These are phyloP conservation scores for Phytopythium boreale DNA, from an alignment of 352 stramenopile genomes.

Conservation along the genomic window DNA sequence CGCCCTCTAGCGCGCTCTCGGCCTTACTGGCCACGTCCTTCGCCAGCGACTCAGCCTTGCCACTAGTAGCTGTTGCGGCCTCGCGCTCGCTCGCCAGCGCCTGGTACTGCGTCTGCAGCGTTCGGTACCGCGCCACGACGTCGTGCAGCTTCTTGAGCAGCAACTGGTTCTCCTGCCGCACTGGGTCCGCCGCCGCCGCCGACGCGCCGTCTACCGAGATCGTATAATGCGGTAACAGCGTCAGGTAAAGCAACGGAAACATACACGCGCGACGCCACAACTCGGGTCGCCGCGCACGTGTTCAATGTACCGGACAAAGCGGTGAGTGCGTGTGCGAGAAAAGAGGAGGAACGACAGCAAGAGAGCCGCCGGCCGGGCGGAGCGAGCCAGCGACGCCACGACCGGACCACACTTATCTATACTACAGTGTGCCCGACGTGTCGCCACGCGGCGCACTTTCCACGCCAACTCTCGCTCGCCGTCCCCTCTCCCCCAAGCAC, in stretches of 20 bases:
- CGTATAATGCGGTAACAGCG: background rate
- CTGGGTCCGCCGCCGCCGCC: conserved; percentile 24
- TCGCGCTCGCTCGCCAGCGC: conserved; percentile 26
- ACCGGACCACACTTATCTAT: background rate
- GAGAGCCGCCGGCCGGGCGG: too few species aligned
- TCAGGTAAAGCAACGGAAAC: conserved; percentile 3
- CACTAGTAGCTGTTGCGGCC: conserved; percentile 1
- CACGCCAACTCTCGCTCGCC: background rate
- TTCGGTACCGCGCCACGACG: conserved; percentile 45
- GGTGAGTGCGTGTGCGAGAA: conserved; percentile 5
- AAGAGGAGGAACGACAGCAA: background rate
- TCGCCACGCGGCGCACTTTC: background rate
- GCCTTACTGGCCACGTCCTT: background rate
- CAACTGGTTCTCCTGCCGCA: conserved; percentile 55
- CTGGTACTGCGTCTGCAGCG: conserved; percentile 52
- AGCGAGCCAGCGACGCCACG: background rate
- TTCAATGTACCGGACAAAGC: conserved; percentile 5
- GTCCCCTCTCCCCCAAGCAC: background rate
- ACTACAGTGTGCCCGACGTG: background rate
- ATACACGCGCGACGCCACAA: conserved; percentile 5
- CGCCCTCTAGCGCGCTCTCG: conserved; percentile 5
- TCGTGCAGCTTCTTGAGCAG: conserved; percentile 56
- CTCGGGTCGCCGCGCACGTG: conserved; percentile 1
- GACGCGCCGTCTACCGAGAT: conserved; percentile 1
- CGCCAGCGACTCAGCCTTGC: background rate